Evolutionary conservation across 139 green algal genomes (phyloP).

Genomic region (Picochlorum sp.): DNA sequence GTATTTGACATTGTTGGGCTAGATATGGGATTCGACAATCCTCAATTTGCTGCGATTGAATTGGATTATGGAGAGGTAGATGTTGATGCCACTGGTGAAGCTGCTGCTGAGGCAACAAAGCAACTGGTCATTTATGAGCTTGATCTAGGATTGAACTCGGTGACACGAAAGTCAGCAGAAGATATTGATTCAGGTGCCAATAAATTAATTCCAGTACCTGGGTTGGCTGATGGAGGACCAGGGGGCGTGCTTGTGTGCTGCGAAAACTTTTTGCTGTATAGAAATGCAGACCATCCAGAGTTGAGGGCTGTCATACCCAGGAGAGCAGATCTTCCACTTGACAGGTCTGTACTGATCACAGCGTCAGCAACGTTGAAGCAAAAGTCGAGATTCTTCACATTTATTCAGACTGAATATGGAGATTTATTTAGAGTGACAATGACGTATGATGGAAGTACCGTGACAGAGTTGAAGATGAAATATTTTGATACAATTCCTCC

Average conservation of each 20-base stretch:
- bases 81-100: constrained; percentile 79
- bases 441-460: constrained; percentile 58
- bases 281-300: constrained; percentile 53
- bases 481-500: constrained; percentile 97
- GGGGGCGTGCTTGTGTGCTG: constrained; percentile 90
- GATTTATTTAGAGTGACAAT: constrained; percentile 96
- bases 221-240: constrained; percentile 68
- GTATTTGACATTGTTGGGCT: constrained; percentile 72
- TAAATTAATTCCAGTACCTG: constrained; percentile 90
- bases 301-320: constrained; percentile 88
- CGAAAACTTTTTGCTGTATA: constrained; percentile 98
- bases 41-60: constrained; percentile 96
- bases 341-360: constrained; percentile 86
- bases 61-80: constrained; percentile 95
- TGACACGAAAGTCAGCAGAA: constrained; percentile 78
- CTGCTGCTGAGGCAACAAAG: constrained; percentile 85
- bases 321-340: constrained; percentile 61
- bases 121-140: constrained; percentile 96
- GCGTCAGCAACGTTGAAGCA: constrained; percentile 70
- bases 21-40: constrained; percentile 98
- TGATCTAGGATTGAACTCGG: constrained; percentile 97
- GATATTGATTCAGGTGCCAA: constrained; percentile 94
- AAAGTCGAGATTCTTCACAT: constrained; percentile 90
- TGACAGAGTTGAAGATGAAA: constrained; percentile 85
- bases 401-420: constrained; percentile 96